Evolutionary conservation across 2,329 filamentous ascomycete species (phyloP).

Genomic region (Elsinoe arachidis): DNA sequence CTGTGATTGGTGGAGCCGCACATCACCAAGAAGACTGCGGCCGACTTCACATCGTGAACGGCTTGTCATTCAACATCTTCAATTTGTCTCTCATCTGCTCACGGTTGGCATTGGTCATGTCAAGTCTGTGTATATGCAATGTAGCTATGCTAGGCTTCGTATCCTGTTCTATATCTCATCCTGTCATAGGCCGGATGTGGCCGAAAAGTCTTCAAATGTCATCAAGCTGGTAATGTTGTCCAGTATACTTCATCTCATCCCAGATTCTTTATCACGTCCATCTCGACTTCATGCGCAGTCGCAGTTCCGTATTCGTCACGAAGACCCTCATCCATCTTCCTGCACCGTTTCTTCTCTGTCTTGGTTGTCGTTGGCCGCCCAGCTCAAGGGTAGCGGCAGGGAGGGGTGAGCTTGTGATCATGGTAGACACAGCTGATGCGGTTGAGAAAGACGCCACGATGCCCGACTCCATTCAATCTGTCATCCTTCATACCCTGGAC

Average conservation of each 20-base stretch:
- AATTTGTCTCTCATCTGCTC: no score
- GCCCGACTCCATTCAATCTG: not conserved
- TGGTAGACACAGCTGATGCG: not conserved
- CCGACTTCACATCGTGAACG: not conserved
- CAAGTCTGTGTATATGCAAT: no score
- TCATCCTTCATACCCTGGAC: not conserved
- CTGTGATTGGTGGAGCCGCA: constrained; percentile 4
- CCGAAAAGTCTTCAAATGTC: no score
- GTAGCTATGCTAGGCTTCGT: no score
- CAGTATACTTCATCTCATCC: no score
- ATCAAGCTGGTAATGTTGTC: no score
- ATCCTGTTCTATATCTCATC: no score
- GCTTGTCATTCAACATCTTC: not conserved
- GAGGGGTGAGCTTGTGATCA: constrained; percentile 1
- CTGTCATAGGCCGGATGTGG: no score
- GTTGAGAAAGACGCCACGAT: not conserved
- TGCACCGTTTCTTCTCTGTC: not conserved
- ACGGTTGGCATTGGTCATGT: no score
- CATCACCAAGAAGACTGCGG: not conserved
- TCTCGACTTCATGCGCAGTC: not conserved
- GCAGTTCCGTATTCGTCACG: no score
- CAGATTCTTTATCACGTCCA: not conserved
- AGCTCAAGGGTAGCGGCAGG: not conserved
- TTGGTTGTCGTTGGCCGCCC: not conserved
- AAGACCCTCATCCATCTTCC: not conserved